Conservation (phyloP, 495 filamentous ascomycete species). For the Daldinia concentrica region DNA sequence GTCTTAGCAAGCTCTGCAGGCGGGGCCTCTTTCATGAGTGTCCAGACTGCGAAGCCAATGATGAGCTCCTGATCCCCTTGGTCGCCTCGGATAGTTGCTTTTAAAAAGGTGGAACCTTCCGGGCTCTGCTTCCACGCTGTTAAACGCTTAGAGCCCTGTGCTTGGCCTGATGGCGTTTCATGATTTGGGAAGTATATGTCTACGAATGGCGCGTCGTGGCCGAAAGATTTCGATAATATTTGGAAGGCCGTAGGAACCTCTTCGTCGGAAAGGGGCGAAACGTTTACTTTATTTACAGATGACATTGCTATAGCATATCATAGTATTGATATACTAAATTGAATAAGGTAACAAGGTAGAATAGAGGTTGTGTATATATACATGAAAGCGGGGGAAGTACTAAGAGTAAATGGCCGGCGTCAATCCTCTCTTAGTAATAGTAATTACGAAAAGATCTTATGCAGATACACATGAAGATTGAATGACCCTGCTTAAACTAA, state of each 20-base stretch:
- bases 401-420: too few species aligned
- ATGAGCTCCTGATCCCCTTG: slow-evolving; percentile 17
- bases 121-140: slow-evolving; percentile 25
- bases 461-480: too few species aligned
- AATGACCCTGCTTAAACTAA: too few species aligned
- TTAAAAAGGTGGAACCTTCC: slow-evolving; percentile 23
- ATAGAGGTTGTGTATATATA: neutral
- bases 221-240: slow-evolving; percentile 38
- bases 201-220: slow-evolving; percentile 40
- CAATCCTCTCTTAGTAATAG: too few species aligned
- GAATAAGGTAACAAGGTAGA: neutral
- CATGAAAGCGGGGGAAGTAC: neutral
- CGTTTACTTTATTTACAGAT: neutral
- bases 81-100: slow-evolving; percentile 17
- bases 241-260: slow-evolving; percentile 39
- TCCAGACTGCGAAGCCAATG: slow-evolving; percentile 42
- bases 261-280: slow-evolving; percentile 21
- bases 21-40: slow-evolving; percentile 33
- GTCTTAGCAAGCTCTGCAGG: slow-evolving; percentile 28
- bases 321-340: neutral
- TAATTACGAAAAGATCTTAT: too few species aligned
- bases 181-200: slow-evolving; percentile 39
- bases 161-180: slow-evolving; percentile 29
- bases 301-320: neutral
- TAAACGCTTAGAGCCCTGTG: slow-evolving; percentile 34